Evolutionary conservation across 257 asterid species (phyloP).

Genomic region (Linderniella brevidens): DNA sequence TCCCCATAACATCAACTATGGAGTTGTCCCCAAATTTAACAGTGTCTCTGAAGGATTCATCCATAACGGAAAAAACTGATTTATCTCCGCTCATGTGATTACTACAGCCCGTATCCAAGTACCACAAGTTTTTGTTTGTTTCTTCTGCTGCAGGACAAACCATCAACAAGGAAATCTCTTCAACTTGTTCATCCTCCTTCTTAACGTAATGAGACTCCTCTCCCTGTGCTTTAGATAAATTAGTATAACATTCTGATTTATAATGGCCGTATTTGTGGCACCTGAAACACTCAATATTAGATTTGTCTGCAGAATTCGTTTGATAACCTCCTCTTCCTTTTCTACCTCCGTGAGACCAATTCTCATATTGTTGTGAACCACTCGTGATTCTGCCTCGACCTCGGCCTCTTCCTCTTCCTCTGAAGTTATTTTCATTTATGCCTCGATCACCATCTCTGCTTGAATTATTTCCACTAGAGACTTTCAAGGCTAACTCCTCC

Average conservation of each 20-base stretch:
- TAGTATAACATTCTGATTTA: background rate
- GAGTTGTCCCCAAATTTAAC: background rate
- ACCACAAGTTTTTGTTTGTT: background rate
- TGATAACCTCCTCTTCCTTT: too few relatives aligned
- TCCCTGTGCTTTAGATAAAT: too few relatives aligned
- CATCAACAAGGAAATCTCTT: background rate
- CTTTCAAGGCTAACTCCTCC: background rate
- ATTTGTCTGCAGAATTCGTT: background rate
- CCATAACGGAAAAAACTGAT: background rate
- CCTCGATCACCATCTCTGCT: too few relatives aligned
- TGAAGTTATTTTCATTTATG: too few relatives aligned
- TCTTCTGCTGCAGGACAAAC: background rate
- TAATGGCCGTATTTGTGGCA: background rate
- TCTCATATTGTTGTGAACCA: too few relatives aligned
- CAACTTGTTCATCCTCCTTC: background rate
- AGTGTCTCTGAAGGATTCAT: background rate
- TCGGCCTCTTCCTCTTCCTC: too few relatives aligned
- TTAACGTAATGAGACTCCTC: too few relatives aligned
- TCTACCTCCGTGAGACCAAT: too few relatives aligned
- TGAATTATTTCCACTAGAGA: too few relatives aligned
- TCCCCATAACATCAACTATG: background rate
- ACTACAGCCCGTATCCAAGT: background rate
- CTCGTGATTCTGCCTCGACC: too few relatives aligned
- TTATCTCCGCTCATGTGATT: too few relatives aligned
- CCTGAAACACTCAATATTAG: background rate